Conservation (phyloP, 495 filamentous ascomycete species). For the Xylaria flabelliformis region DNA sequence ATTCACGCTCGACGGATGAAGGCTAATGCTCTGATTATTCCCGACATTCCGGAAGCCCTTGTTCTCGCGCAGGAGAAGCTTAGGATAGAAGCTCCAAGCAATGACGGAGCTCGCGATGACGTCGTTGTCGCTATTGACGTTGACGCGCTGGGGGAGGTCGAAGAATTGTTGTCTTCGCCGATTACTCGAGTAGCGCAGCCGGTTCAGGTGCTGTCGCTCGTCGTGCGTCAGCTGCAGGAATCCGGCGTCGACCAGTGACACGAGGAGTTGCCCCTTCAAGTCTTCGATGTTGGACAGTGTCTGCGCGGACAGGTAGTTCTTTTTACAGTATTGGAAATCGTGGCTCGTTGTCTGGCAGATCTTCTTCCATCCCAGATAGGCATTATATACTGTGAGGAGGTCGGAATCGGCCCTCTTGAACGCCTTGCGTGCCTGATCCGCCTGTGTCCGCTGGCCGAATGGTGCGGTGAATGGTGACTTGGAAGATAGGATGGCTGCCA, state of each 20-base stretch:
- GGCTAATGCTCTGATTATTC: slow-evolving; percentile 84
- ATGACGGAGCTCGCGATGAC: slow-evolving; percentile 77
- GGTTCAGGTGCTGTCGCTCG: slow-evolving; percentile 71
- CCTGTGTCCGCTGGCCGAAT: slow-evolving; percentile 80
- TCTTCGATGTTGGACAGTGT: slow-evolving; percentile 91
- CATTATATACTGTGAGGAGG: slow-evolving; percentile 89
- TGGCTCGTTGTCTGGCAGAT: slow-evolving; percentile 68
- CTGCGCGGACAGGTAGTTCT: slow-evolving; percentile 85
- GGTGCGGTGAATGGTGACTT: slow-evolving; percentile 92
- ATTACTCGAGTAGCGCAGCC: slow-evolving; percentile 48
- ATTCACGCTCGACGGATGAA: slow-evolving; percentile 88
- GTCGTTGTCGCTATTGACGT: slow-evolving; percentile 79
- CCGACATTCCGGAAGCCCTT: slow-evolving; percentile 89
- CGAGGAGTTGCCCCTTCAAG: slow-evolving; percentile 86
- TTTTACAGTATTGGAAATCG: slow-evolving; percentile 86
- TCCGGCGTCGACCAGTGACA: slow-evolving; percentile 80
- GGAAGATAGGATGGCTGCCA: slow-evolving; percentile 89
- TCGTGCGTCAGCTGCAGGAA: slow-evolving; percentile 73
- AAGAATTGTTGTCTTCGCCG: slow-evolving; percentile 78
- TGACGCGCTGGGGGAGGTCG: slow-evolving; percentile 72
- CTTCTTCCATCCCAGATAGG: slow-evolving; percentile 85
- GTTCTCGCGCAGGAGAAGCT: slow-evolving; percentile 82
- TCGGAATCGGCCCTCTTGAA: slow-evolving; percentile 92
- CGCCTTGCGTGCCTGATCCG: slow-evolving; percentile 73
- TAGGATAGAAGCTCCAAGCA: slow-evolving; percentile 94